Conservation (phyloP, 164 flowering plant genomes). For the Taxillus chinensis region DNA sequence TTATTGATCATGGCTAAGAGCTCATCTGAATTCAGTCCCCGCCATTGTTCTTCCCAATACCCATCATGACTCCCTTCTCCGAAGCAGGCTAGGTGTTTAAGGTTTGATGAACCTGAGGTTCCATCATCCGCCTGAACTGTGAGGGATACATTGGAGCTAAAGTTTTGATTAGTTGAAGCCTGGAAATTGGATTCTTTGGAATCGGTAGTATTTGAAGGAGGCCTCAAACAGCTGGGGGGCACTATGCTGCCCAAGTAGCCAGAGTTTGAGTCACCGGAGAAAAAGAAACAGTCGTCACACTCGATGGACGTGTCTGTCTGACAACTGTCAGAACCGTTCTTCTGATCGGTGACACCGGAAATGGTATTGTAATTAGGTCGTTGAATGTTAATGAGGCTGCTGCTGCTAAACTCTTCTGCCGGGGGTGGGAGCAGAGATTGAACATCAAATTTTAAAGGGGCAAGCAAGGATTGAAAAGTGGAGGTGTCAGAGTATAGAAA, state of each 20-base stretch:
- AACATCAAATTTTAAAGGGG: conserved; percentile 26
- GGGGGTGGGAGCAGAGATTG: conserved; percentile 27
- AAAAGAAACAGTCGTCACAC: conserved; percentile 18
- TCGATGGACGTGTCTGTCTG: background rate
- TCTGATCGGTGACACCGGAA: background rate
- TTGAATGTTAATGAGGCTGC: conserved; percentile 3
- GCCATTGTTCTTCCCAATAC: conserved; percentile 22
- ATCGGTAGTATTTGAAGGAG: conserved; percentile 20
- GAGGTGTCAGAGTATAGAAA: conserved; percentile 60
- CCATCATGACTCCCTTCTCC: conserved; percentile 21
- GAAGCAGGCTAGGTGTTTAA: conserved; percentile 9
- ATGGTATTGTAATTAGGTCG: conserved; percentile 6
- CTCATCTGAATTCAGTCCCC: conserved; percentile 22
- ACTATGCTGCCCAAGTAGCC: conserved; percentile 84
- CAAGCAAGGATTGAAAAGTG: conserved; percentile 33
- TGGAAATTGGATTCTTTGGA: conserved; percentile 4
- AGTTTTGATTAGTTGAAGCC: conserved; percentile 8
- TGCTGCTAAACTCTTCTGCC: conserved; percentile 14
- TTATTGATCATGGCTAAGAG: conserved; percentile 20
- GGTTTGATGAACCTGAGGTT: conserved; percentile 3
- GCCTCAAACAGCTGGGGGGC: conserved; percentile 57
- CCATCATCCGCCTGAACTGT: conserved; percentile 16
- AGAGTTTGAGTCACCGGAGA: conserved; percentile 40
- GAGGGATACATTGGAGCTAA: conserved; percentile 3
- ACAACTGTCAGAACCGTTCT: conserved; percentile 10